A percentile compares a stretch with the other conserved stretches of the same genome.
These are phyloP conservation scores for Epichloe glyceriae DNA, from an alignment of 2,329 filamentous ascomycete genomes.

Conservation along the genomic window DNA sequence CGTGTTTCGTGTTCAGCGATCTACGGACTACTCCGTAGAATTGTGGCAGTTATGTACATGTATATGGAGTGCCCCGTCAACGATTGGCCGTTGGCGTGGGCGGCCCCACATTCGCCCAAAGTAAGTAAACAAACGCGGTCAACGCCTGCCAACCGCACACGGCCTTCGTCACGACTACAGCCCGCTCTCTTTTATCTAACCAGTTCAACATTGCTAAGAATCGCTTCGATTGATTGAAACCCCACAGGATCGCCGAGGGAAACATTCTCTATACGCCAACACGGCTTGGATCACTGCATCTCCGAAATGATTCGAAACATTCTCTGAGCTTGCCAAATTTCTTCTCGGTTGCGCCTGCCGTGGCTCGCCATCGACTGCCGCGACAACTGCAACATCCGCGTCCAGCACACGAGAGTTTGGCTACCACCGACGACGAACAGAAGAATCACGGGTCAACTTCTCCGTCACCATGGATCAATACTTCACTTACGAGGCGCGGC, in stretches of 20 bases:
- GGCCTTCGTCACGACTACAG: not conserved
- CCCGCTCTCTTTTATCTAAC: not conserved
- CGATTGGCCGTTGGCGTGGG: not conserved
- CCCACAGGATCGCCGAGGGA: not conserved
- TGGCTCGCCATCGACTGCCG: not conserved
- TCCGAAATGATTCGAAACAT: not conserved
- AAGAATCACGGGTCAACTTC: not conserved
- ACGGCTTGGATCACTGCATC: not conserved
- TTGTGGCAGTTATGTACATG: too few species aligned
- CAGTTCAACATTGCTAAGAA: not conserved
- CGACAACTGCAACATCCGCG: not conserved
- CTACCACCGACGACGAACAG: not conserved
- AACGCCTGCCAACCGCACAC: not conserved
- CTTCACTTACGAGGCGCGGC: slow-evolving; percentile 58
- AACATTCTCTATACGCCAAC: not conserved
- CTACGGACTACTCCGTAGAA: too few species aligned
- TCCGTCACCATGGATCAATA: slow-evolving; percentile 23
- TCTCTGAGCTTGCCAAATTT: not conserved
- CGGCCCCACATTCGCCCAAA: slow-evolving; percentile 6
- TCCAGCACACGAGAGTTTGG: not conserved
- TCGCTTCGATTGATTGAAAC: not conserved
- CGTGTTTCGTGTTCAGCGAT: too few species aligned
- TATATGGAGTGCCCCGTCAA: not conserved
- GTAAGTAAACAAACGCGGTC: slow-evolving; percentile 22
- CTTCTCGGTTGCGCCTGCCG: not conserved